Evolutionary conservation across 495 filamentous ascomycete species (phyloP), one percentile per base, ranked within the genome.

Genomic region (Aspergillus ostianus): DNA sequence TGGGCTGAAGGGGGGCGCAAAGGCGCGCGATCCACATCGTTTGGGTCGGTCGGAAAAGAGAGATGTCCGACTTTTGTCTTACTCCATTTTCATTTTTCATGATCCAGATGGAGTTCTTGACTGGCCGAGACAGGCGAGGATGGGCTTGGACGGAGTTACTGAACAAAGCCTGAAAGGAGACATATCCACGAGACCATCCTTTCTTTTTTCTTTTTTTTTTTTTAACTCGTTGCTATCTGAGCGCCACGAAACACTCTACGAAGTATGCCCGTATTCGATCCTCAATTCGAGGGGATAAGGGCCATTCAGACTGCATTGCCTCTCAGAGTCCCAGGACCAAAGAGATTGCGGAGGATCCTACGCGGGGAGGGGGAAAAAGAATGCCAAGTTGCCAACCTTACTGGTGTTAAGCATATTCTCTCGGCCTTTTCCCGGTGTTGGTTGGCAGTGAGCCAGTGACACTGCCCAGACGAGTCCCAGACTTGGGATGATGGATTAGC

Each of bases 371-470:
- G 45, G 21, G 36, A 51, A 50, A 4, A 50, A 9, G 53, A 45
- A 45, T 64, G 61, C 61, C 61, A 64, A 64, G 61, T 60, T 64
- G 66, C 74, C 69, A 77, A 77, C 74, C 74, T 77, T 77, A 76
- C 70, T 74, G 64, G 71, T 68, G 73, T 77, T 77, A 77, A 77
- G 74, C 74, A 76, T 77, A 77, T 74, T 55, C 47, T 60, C 56
- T 65, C 59, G 63, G 63, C 47, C 56, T 59, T 65, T 65, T 57
- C 53, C 63, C 59, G 63, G 63, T 44, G 49, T 56, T 54, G 23
- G 54, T 53, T 55, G 45, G 44, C 45, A 21, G 10, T 4, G 15
- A 53, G 45, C 21, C 45, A 21, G 36, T 51, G 50, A 62, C 48
- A 53, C 30, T 47, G 57, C 32, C 51, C 23, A 46, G 45, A 32